Percentiles rank a stretch among this genome's conserved stretches.
Evolutionary conservation across 192 early-diverging fungal species (phyloP).

Genomic region (Gamsiella multidivaricata): DNA sequence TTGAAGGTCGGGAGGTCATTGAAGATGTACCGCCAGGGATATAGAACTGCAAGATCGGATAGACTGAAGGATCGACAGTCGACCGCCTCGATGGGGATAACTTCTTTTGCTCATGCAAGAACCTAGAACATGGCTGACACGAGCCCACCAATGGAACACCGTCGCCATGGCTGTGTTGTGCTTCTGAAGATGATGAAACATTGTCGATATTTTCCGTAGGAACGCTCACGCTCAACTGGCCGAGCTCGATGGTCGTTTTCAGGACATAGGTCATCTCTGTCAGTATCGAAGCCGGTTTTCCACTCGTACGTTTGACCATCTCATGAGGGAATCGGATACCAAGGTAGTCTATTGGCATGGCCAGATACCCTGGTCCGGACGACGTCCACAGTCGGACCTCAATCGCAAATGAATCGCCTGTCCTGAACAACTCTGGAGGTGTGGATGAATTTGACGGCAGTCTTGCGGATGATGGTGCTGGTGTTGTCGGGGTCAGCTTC

Average conservation of each 20-base stretch:
- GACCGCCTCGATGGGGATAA: conserved; percentile 7
- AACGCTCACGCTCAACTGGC: neutral
- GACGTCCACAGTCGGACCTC: conserved; percentile 14
- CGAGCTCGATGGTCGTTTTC: conserved; percentile 10
- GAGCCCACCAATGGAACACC: neutral
- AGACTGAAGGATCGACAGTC: conserved; percentile 6
- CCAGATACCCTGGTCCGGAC: neutral
- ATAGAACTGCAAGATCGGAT: conserved; percentile 38
- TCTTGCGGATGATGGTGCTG: neutral
- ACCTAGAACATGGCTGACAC: conserved; percentile 30
- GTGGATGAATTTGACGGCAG: neutral
- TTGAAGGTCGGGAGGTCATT: neutral
- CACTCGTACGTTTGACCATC: conserved; percentile 33
- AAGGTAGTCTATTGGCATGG: conserved; percentile 27
- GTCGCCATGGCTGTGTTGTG: conserved; percentile 2
- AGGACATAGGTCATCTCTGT: conserved; percentile 39
- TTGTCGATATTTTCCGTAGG: neutral
- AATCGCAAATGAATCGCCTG: conserved; percentile 32
- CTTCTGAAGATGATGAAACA: neutral
- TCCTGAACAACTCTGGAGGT: conserved; percentile 27
- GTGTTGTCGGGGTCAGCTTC: conserved; percentile 1
- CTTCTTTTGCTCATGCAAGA: conserved; percentile 37
- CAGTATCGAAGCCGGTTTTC: conserved; percentile 20
- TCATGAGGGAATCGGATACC: conserved; percentile 33
- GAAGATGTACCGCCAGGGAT: conserved; percentile 18